These are phyloP conservation scores for Piromyces sp. DNA, from an alignment of 192 early-diverging fungal genomes.

Conservation along the genomic window DNA sequence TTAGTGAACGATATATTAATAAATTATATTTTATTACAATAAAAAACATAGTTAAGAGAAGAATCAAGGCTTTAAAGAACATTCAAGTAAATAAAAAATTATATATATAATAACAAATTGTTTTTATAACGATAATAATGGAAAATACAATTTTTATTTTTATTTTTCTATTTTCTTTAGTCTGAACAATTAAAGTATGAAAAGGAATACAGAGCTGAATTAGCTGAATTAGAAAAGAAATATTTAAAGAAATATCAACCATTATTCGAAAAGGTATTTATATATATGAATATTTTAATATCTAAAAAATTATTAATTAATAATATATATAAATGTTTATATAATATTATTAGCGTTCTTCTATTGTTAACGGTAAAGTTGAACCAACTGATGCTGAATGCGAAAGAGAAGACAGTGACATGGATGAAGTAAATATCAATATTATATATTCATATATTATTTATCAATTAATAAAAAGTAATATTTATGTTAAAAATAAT, in stretches of 20 bases:
- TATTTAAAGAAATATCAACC: constrained; percentile 72
- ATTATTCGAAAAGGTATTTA: constrained; percentile 50
- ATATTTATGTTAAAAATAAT: no score
- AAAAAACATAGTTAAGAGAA: constrained; percentile 48
- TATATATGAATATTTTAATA: constrained; percentile 2
- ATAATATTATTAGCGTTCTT: constrained; percentile 62
- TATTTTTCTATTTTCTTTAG: constrained; percentile 6
- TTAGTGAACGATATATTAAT: no score
- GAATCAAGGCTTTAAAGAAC: constrained; percentile 71
- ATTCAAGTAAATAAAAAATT: constrained; percentile 64
- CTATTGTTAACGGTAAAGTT: constrained; percentile 53
- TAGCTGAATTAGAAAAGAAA: constrained; percentile 90
- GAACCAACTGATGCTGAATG: constrained; percentile 88
- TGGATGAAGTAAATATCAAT: constrained; percentile 17
- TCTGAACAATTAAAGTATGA: constrained; percentile 68
- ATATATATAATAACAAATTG: no score
- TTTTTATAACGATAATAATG: no score
- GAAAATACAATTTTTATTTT: neutral
- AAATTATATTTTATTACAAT: no score
- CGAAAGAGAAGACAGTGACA: constrained; percentile 39
- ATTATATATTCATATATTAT: no score
- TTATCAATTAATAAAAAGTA: no score
- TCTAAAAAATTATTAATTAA: no score
- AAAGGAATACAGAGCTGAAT: constrained; percentile 80
- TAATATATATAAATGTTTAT: no score